These are phyloP conservation scores for Bisporella sp. DNA, from an alignment of 2,329 filamentous ascomycete genomes.

Conservation along the genomic window DNA sequence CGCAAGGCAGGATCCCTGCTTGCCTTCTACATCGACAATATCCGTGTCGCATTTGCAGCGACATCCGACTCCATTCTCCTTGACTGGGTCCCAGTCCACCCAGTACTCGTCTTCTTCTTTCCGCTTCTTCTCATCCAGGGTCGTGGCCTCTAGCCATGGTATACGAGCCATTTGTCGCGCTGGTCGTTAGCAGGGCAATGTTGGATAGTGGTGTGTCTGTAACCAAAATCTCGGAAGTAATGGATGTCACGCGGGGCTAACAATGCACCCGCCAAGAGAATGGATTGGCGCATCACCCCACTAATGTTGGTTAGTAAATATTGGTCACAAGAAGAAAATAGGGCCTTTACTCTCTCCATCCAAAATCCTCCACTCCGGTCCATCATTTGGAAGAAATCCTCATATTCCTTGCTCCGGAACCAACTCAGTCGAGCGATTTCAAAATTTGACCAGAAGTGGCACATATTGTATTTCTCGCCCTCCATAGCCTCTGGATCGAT, in stretches of 20 bases:
- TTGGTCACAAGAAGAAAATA: constrained; percentile 1
- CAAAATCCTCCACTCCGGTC: constrained; percentile 96
- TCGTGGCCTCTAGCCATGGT: constrained; percentile 78
- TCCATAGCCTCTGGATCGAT: constrained; percentile 94
- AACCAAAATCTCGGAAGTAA: constrained; percentile 98
- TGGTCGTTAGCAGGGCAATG: constrained; percentile 94
- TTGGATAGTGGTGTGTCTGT: constrained; percentile 97
- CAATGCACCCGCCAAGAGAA: constrained; percentile 87
- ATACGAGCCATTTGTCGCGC: constrained; percentile 74
- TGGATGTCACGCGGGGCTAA: constrained; percentile 80
- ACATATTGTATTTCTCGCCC: constrained; percentile 98
- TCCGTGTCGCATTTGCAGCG: constrained; percentile 95
- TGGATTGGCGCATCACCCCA: constrained; percentile 99
- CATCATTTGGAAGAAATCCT: constrained; percentile 99
- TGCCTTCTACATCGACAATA: constrained; percentile 95
- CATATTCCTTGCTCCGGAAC: constrained; percentile 95
- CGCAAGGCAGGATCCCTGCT: constrained; percentile 87
- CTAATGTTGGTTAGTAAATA: constrained; percentile 38
- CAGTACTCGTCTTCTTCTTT: constrained; percentile 94
- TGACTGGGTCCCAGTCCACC: constrained; percentile 77
- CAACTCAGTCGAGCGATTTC: constrained; percentile 93
- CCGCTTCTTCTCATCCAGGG: constrained; percentile 72
- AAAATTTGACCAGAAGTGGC: constrained; percentile 99
- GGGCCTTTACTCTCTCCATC: constrained; percentile 80
- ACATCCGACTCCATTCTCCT: constrained; percentile 95